Evolutionary conservation across 352 stramenopile genomes (phyloP).

Genomic region (Phytophthora aleatoria): DNA sequence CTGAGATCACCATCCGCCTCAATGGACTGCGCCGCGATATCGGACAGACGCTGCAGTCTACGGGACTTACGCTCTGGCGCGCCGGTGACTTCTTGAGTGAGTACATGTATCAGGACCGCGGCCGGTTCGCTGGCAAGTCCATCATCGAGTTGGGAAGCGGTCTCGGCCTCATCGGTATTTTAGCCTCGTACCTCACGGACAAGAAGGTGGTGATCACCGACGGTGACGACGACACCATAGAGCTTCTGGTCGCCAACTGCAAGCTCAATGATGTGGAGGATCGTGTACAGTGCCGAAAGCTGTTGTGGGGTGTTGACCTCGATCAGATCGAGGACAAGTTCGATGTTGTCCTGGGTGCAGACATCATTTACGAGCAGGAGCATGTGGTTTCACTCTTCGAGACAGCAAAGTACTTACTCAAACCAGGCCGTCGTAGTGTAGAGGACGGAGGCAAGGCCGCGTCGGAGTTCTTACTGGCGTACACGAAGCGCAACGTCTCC

Average conservation of each 20-base stretch:
- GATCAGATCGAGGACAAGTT: slow-evolving; percentile 51
- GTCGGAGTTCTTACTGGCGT: slow-evolving; percentile 60
- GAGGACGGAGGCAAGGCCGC: slow-evolving; percentile 23
- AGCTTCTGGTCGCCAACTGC: slow-evolving; percentile 55
- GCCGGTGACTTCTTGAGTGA: slow-evolving; percentile 65
- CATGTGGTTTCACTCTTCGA: slow-evolving; percentile 60
- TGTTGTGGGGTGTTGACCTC: slow-evolving; percentile 54
- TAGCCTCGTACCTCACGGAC: slow-evolving; percentile 61
- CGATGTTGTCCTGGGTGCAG: slow-evolving; percentile 57
- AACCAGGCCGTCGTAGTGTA: slow-evolving; percentile 24
- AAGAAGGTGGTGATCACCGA: slow-evolving; percentile 62
- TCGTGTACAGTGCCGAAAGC: slow-evolving; percentile 47
- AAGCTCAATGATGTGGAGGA: slow-evolving; percentile 53
- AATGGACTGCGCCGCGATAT: slow-evolving; percentile 64
- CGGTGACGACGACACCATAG: slow-evolving; percentile 57
- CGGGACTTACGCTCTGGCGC: slow-evolving; percentile 64
- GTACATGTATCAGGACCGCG: slow-evolving; percentile 55
- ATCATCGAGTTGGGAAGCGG: slow-evolving; percentile 64
- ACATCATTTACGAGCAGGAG: slow-evolving; percentile 73
- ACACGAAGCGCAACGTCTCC: slow-evolving; percentile 70
- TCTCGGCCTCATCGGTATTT: slow-evolving; percentile 61
- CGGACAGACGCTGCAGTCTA: slow-evolving; percentile 66
- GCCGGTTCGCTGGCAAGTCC: slow-evolving; percentile 38
- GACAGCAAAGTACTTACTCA: slow-evolving; percentile 52
- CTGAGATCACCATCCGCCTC: slow-evolving; percentile 54